Base-by-base conservation (phyloP, 108 stramenopile genomes). In the Stephanodiscus triporus region DNA sequence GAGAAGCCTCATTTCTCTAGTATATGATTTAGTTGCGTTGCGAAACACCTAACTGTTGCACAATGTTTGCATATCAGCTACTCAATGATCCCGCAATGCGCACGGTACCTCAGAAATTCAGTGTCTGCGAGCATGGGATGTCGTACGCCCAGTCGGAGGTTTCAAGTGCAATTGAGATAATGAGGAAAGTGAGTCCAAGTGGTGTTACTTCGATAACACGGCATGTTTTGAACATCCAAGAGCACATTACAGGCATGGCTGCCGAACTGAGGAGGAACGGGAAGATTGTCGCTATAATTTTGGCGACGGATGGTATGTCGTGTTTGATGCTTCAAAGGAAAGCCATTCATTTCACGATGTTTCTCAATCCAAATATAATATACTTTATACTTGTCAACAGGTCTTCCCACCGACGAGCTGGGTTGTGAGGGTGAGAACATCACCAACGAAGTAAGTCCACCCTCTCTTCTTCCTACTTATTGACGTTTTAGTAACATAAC, bases 181-280 rank as follows among this genome's bases (percentile, higher is more conserved):
- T 90, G 38, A 51, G 40, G 19, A 74, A 57, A 17, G 61, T 68
- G 10, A 47, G 48, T 48, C 91, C 91, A 22, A 57, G 60, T n/a
- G 91, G 91, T 34, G 83, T 71, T 0, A 92, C 89, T 10, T 88
- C 89, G 23, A 42, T 92, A 36, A 82, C 84, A 8, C 57, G 73
- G 26, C 91, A 90, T 53, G 62, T 92, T 30, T 76, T 36, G 19
- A 78, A 80, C 16, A 85, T 90, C 47, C 75, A 64, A 42, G 67
- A 80, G 23, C 68, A 70, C 27, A 63, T 90, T 32, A 22, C 64
- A 6, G 51, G 20, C 11, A 78, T 85, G 72, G 72, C 73, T 8
- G 57, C 43, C 55, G 66, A 73, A 10, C 51, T 88, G 47, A 66
- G 80, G 42, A 37, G 51, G 17, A 63, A 51, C 9, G 84, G 83